Conservation (phyloP, 139 green algal genomes). For the Asterochloris erici region DNA sequence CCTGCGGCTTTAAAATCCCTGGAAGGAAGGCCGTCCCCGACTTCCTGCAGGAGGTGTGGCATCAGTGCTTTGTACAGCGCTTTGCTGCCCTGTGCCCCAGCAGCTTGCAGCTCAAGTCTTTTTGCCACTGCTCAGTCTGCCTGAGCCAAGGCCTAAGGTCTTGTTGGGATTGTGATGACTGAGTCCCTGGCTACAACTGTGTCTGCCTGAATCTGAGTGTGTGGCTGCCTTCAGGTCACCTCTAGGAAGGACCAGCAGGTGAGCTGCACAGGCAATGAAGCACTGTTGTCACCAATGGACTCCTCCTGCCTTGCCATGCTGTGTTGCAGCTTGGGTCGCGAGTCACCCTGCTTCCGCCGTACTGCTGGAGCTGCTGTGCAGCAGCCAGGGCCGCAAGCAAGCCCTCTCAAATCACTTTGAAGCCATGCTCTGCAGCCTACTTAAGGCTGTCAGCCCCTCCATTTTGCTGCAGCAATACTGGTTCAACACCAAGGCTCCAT, state of each 20-base stretch:
- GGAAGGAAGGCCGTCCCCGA: constrained; percentile 53
- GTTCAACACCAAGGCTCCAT: neutral
- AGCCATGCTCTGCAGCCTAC: neutral
- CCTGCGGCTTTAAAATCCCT: constrained; percentile 51
- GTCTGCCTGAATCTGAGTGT: too few relatives aligned
- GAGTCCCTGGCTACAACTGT: neutral
- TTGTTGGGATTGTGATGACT: neutral
- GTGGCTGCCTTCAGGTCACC: constrained; percentile 20
- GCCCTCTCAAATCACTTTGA: neutral
- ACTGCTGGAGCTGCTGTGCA: neutral
- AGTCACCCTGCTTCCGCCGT: too few relatives aligned
- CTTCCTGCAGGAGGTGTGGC: constrained; percentile 73
- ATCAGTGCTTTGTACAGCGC: neutral
- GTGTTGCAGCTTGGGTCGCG: neutral
- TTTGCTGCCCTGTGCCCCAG: too few relatives aligned
- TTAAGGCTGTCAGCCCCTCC: too few relatives aligned
- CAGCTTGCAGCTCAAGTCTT: too few relatives aligned
- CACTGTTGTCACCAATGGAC: neutral
- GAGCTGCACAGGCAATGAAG: neutral
- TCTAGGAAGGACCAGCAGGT: constrained; percentile 37
- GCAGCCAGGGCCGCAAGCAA: neutral
- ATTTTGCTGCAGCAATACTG: constrained; percentile 35
- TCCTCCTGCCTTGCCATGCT: neutral
- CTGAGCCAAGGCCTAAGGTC: neutral
- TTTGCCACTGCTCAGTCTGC: neutral